These are phyloP conservation scores for Phenoliferia sp. DNA, from an alignment of 1,284 basidiomycete species.

Conservation along the genomic window DNA sequence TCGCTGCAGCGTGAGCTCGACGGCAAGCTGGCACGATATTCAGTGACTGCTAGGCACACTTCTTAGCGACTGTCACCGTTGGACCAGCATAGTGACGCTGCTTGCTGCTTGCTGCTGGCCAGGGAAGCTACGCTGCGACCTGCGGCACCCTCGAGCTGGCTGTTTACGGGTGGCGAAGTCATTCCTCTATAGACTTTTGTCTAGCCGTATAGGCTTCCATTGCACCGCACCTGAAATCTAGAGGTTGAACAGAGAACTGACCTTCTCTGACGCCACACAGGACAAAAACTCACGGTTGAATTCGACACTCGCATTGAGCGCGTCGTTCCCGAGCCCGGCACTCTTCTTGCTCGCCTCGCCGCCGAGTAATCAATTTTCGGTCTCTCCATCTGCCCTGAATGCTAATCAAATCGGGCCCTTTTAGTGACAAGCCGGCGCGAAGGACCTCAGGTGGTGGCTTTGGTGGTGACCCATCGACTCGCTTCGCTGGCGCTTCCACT, in stretches of 20 bases:
- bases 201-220: too few species aligned
- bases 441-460: not conserved
- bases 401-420: too few species aligned
- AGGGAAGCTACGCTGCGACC: too few species aligned
- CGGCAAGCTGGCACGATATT: too few species aligned
- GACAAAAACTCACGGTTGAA: constrained; percentile 30
- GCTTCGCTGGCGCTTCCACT: not conserved
- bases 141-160: too few species aligned
- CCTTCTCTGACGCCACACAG: constrained; percentile 1
- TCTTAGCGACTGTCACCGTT: too few species aligned
- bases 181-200: too few species aligned
- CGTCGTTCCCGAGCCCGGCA: constrained; percentile 16
- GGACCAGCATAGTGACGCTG: too few species aligned
- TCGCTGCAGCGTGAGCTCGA: too few species aligned
- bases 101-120: too few species aligned
- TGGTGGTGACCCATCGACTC: not conserved
- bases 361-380: not conserved
- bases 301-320: constrained; percentile 18
- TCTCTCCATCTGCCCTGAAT: not conserved
- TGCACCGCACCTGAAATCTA: not conserved
- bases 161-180: too few species aligned
- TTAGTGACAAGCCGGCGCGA: not conserved
- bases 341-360: constrained; percentile 26
- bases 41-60: too few species aligned
- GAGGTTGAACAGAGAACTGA: not conserved